Conservation (phyloP, 352 stramenopile genomes). For the Globisporangium cylindrosporum region DNA sequence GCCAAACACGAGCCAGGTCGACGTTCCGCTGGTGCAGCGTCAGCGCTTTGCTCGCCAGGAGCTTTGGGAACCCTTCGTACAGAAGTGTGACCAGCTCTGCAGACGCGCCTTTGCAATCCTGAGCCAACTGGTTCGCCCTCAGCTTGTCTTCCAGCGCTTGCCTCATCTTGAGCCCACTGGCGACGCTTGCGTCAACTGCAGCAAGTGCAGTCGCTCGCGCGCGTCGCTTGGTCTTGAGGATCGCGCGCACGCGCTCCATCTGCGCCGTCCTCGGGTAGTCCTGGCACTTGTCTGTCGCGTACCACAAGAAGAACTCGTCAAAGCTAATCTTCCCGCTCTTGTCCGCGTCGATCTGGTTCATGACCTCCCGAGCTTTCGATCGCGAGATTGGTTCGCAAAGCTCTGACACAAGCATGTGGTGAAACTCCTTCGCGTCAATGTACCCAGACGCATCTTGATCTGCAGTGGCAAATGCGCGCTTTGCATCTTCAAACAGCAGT, state of each 20-base stretch:
- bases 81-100: constrained; percentile 35
- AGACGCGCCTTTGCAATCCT: constrained; percentile 30
- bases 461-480: constrained; percentile 29
- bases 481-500: constrained; percentile 28
- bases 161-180: constrained; percentile 19
- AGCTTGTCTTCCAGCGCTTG: constrained; percentile 20
- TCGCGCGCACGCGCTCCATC: constrained; percentile 28
- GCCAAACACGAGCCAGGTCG: constrained; percentile 29
- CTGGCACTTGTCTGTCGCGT: constrained; percentile 46
- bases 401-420: constrained; percentile 29
- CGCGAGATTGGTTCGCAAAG: constrained; percentile 44
- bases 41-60: constrained; percentile 37
- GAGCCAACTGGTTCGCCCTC: constrained; percentile 26
- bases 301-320: constrained; percentile 51
- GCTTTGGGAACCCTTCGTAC: constrained; percentile 34
- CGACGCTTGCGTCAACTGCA: constrained; percentile 19
- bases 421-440: constrained; percentile 37
- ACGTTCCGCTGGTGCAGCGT: constrained; percentile 30
- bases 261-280: constrained; percentile 32
- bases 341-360: constrained; percentile 35
- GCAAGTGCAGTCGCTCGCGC: constrained; percentile 21
- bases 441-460: constrained; percentile 35
- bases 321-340: constrained; percentile 45
- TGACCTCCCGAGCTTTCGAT: constrained; percentile 24
- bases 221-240: constrained; percentile 34